Evolutionary conservation across 2,329 filamentous ascomycete species (phyloP).

Genomic region (Calonectria pseudoreteaudii): DNA sequence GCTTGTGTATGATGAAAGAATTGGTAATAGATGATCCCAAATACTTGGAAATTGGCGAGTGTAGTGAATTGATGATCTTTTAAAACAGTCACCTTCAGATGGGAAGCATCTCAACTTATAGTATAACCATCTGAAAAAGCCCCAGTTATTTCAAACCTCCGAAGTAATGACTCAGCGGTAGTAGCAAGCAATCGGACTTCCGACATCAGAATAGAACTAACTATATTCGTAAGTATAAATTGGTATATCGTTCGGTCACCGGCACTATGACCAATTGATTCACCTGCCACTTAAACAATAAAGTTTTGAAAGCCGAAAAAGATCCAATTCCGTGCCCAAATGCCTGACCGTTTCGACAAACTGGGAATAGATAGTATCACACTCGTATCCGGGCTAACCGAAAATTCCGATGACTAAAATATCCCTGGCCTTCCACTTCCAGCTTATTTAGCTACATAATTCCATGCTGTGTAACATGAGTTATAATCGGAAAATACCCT

Average conservation of each 20-base stretch:
- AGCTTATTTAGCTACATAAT: no score
- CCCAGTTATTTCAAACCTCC: background rate
- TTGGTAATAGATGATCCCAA: background rate
- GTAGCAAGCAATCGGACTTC: background rate
- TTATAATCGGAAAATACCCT: no score
- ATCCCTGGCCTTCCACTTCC: no score
- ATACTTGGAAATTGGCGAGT: background rate
- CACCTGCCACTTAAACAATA: background rate
- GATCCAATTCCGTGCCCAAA: background rate
- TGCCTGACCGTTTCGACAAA: background rate
- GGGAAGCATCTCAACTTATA: background rate
- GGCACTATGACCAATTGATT: background rate
- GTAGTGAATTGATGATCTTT: background rate
- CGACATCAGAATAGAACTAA: background rate
- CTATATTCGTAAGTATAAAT: background rate
- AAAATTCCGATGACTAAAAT: background rate
- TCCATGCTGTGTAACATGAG: no score
- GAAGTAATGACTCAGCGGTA: background rate
- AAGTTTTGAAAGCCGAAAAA: background rate
- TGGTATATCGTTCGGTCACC: background rate
- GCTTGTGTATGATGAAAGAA: background rate
- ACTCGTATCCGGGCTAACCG: background rate
- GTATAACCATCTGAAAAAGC: background rate
- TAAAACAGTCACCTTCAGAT: background rate
- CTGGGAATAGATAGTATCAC: no score